Base-by-base conservation (phyloP, 257 asterid genomes). In the Catharanthus roseus region DNA sequence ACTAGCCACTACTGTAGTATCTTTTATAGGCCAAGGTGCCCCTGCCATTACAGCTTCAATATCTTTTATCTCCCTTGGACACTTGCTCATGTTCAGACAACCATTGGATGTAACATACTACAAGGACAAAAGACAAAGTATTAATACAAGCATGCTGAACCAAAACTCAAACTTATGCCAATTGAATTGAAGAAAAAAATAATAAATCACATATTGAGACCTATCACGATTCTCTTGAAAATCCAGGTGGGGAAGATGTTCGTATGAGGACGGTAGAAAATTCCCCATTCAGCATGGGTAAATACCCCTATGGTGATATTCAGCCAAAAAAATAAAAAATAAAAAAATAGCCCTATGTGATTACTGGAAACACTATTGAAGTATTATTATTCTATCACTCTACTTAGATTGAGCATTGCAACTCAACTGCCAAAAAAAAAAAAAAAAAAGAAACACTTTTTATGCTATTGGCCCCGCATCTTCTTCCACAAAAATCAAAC, bases 1-100 rank as follows among this genome's bases (percentile, higher is more conserved):
- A 61, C 70, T 45, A 68, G 72, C 61, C 53, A 70, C 10, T 65
- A 70, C 10, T 65, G 69, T 47, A 9, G 83, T 74, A 76, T 51
- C 75, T 45, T 77, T 69, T 50, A 93, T 86, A 12, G 90, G 90
- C 99, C 97, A 93, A 21, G 96, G 87, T 31, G 84, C 91, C 51
- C 99, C 99, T 8, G 84, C 96, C 96, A 91, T 93, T 61, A 93
- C 96, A 63, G 95, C 95, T 79, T 93, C 99, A 6, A 93, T 91
- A 56, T 93, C 97, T 72, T 81, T 74, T 72, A 91, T 83, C 86
- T 85, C 86, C 53, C 97, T 87, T 5, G 99, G 97, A 66, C 86
- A 80, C 77, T 89, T 93, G 65, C 86, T 88, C 99, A 93, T 85
- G 85, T 93, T 93, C 79, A 86, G 77, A 65, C 97, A 90, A 28